These are phyloP conservation scores for Sanguinoderma infundibulare DNA, from an alignment of 1,284 basidiomycete species.

Conservation along the genomic window DNA sequence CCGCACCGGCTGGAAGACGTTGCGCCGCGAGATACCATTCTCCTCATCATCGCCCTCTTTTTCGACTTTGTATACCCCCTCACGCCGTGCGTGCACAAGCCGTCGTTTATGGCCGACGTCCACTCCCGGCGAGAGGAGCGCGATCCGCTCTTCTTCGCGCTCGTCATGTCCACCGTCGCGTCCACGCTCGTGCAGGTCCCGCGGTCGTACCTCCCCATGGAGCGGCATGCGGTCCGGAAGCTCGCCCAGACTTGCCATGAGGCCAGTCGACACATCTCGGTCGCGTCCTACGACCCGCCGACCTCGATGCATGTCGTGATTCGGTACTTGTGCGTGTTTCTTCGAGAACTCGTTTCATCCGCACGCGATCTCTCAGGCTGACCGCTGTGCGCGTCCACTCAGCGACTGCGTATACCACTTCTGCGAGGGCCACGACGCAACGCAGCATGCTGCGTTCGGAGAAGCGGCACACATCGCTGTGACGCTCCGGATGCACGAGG, in stretches of 20 bases:
- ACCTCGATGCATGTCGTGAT: slow-evolving; percentile 81
- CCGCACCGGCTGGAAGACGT: slow-evolving; percentile 75
- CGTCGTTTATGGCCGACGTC: slow-evolving; percentile 86
- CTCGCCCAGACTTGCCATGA: slow-evolving; percentile 80
- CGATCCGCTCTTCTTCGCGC: slow-evolving; percentile 85
- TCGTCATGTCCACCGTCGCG: slow-evolving; percentile 85
- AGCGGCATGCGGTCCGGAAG: slow-evolving; percentile 75
- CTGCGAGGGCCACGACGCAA: slow-evolving; percentile 85
- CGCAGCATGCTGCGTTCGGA: slow-evolving; percentile 84
- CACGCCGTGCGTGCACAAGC: slow-evolving; percentile 82
- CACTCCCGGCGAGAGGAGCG: slow-evolving; percentile 77
- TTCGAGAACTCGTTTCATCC: slow-evolving; percentile 7
- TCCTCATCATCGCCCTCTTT: slow-evolving; percentile 81
- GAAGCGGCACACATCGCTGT: slow-evolving; percentile 83
- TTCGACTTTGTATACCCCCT: slow-evolving; percentile 90
- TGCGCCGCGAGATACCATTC: slow-evolving; percentile 76
- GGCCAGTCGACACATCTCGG: slow-evolving; percentile 78
- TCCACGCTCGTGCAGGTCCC: slow-evolving; percentile 85
- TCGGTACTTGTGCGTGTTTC: slow-evolving; percentile 76
- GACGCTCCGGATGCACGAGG: slow-evolving; percentile 83
- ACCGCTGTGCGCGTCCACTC: slow-evolving; percentile 14
- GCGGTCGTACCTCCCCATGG: slow-evolving; percentile 81
- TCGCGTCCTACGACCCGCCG: slow-evolving; percentile 82
- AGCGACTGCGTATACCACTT: slow-evolving; percentile 86
- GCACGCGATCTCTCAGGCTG: slow-evolving; percentile 10